These are phyloP conservation scores for Fusarium ramigenum DNA, from an alignment of 2,329 filamentous ascomycete species.

Conservation along the genomic window DNA sequence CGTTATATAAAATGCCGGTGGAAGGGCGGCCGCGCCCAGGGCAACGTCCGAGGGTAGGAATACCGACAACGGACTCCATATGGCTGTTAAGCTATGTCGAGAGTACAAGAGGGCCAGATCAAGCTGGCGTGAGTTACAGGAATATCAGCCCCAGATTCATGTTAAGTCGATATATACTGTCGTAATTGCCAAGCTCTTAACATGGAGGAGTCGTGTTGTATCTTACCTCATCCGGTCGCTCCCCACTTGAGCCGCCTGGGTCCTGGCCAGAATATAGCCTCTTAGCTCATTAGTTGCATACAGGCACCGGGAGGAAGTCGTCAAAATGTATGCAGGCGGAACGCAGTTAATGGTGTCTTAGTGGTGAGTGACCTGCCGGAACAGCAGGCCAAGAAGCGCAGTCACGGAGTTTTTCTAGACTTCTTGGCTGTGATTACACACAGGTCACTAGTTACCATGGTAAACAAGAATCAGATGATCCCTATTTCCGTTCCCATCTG, in stretches of 20 bases:
- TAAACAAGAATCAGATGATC: background rate
- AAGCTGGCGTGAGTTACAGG: too few species aligned
- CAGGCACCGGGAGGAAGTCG: accelerated
- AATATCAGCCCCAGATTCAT: too few species aligned
- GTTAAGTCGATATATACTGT: too few species aligned
- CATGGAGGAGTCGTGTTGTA: too few species aligned
- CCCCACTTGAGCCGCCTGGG: background rate
- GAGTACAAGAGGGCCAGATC: too few species aligned
- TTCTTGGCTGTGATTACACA: background rate
- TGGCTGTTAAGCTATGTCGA: too few species aligned
- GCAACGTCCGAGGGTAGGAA: too few species aligned
- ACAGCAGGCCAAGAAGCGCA: background rate
- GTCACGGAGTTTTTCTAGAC: background rate
- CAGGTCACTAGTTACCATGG: background rate
- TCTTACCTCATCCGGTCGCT: too few species aligned
- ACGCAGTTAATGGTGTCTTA: background rate
- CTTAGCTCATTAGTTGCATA: background rate
- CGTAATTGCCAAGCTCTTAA: too few species aligned
- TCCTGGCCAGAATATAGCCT: background rate
- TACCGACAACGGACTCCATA: too few species aligned
- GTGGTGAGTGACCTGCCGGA: background rate
- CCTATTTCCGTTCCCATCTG: background rate
- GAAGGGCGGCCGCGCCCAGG: too few species aligned
- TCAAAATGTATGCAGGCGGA: background rate
- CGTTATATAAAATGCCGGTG: too few species aligned